phyloP scores from a whole-genome alignment of 441 rosid genomes.

The Aleurites moluccanus region DNA sequence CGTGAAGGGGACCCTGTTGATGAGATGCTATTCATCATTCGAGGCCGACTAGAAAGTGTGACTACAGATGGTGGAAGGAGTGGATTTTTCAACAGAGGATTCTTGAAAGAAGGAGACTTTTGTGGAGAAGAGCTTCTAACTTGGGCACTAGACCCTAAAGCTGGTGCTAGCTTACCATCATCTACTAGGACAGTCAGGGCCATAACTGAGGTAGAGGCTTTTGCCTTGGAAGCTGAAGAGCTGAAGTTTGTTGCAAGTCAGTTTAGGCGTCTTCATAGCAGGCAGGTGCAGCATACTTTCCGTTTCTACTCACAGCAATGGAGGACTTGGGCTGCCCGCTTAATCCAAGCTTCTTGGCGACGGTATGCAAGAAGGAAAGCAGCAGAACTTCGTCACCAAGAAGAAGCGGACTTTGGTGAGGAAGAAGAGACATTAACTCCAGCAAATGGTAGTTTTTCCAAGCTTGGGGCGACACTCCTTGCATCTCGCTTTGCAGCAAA shows the following conservation, averaged over 20 bases:
- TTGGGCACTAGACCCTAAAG: slow-evolving; percentile 76
- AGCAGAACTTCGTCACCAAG: slow-evolving; percentile 48
- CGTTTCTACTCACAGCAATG: slow-evolving; percentile 94
- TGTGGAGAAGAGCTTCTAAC: slow-evolving; percentile 84
- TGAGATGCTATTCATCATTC: slow-evolving; percentile 89
- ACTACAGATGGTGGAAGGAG: slow-evolving; percentile 96
- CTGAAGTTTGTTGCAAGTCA: slow-evolving; percentile 86
- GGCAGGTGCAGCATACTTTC: slow-evolving; percentile 90
- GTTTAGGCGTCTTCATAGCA: slow-evolving; percentile 84
- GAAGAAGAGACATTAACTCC: slow-evolving; percentile 33
- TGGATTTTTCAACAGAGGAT: slow-evolving; percentile 84
- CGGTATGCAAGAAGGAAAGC: slow-evolving; percentile 62
- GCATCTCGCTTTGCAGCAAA: slow-evolving; percentile 82
- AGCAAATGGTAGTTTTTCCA: slow-evolving; percentile 30
- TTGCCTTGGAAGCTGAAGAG: slow-evolving; percentile 87
- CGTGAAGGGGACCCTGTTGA: slow-evolving; percentile 97
- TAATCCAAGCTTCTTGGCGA: slow-evolving; percentile 86
- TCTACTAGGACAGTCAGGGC: slow-evolving; percentile 75
- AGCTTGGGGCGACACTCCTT: slow-evolving; percentile 56
- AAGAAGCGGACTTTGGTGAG: slow-evolving; percentile 62
- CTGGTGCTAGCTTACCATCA: slow-evolving; percentile 55
- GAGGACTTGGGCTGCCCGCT: slow-evolving; percentile 92
- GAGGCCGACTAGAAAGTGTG: slow-evolving; percentile 85
- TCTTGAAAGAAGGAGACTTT: slow-evolving; percentile 77
- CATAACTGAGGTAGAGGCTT: slow-evolving; percentile 82